Evolutionary conservation across 345 rosid species (phyloP).

Genomic region (Gossypium herbaceum): DNA sequence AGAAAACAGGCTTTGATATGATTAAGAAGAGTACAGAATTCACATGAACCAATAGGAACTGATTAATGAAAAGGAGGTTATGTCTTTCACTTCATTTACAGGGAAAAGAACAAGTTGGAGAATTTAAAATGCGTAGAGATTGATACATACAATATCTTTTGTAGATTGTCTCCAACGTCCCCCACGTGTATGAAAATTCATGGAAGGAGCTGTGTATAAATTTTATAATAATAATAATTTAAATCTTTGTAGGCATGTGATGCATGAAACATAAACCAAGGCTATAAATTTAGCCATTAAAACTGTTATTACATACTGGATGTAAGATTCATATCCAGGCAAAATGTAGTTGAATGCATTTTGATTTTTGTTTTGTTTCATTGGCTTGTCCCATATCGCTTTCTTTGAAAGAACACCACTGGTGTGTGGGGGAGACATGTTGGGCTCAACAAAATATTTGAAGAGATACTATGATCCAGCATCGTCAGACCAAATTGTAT

Average conservation of each 20-base stretch:
- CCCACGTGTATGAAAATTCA: slow-evolving; percentile 24
- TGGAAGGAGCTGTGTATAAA: neutral
- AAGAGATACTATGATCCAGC: neutral
- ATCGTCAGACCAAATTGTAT: neutral
- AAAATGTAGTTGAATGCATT: neutral
- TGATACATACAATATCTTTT: neutral
- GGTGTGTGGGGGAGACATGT: neutral
- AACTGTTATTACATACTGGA: too few species aligned
- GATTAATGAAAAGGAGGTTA: too few species aligned
- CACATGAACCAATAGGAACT: neutral
- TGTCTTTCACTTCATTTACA: too few species aligned
- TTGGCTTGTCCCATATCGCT: too few species aligned
- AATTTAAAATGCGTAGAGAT: neutral
- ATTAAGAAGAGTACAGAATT: slow-evolving; percentile 14
- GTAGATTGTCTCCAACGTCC: slow-evolving; percentile 22
- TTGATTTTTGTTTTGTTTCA: too few species aligned
- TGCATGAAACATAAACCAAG: too few species aligned
- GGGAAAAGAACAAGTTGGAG: too few species aligned
- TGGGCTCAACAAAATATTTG: neutral
- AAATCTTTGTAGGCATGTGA: too few species aligned
- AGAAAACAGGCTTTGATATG: neutral
- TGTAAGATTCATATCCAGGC: neutral
- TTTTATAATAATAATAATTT: too few species aligned
- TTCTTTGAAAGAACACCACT: neutral
- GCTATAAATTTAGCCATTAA: neutral